Conservation (phyloP, 805 yeast species). For the Lipomyces oligophaga region DNA sequence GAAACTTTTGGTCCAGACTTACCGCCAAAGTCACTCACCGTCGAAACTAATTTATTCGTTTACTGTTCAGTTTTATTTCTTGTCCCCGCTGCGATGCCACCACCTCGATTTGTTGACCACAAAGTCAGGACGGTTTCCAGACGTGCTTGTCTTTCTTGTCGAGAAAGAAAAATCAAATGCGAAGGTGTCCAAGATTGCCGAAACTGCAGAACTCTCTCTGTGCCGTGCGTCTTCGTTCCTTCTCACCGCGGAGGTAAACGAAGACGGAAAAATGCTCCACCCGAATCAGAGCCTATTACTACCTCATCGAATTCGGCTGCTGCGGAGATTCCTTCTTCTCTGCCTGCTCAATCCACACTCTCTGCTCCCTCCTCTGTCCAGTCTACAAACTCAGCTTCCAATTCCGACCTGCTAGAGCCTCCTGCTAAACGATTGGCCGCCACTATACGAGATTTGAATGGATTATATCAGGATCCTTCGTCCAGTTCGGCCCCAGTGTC, state of each 20-base stretch:
- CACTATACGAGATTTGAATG: too few relatives aligned
- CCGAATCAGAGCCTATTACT: background rate
- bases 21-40: too few relatives aligned
- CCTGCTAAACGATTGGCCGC: too few relatives aligned
- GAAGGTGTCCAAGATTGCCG: conserved; percentile 47
- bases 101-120: too few relatives aligned
- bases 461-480: too few relatives aligned
- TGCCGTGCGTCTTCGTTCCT: conserved; percentile 22
- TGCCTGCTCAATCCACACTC: background rate
- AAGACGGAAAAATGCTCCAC: conserved; percentile 6
- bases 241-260: conserved; percentile 27
- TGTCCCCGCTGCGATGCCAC: too few relatives aligned
- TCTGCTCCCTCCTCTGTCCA: background rate
- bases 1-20: too few relatives aligned
- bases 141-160: conserved; percentile 59
- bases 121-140: conserved; percentile 51
- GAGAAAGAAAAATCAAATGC: conserved; percentile 63
- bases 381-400: too few relatives aligned
- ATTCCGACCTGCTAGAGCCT: too few relatives aligned
- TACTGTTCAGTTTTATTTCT: too few relatives aligned
- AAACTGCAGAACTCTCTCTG: conserved; percentile 12
- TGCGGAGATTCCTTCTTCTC: background rate
- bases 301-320: background rate
- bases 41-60: too few relatives aligned
- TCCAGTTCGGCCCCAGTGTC: background rate